Percentiles rank a stretch among this genome's conserved stretches.
These are phyloP conservation scores for Phytophthora crassamura DNA, from an alignment of 352 stramenopile genomes.

Conservation along the genomic window DNA sequence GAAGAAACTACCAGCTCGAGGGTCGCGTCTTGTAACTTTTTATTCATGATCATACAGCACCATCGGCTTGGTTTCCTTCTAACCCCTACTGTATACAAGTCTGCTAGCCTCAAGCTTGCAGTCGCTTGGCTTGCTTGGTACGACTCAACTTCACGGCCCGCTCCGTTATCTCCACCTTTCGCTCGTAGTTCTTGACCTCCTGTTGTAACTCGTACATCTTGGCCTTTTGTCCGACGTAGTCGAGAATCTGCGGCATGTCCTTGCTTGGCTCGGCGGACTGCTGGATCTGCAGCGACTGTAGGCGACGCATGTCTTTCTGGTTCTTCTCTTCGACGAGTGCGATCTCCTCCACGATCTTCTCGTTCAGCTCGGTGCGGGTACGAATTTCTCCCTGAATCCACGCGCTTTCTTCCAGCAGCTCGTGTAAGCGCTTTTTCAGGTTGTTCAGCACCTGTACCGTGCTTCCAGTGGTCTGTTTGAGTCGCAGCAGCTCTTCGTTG, in stretches of 20 bases:
- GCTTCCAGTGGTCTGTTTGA: slow-evolving; percentile 91
- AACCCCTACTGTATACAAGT: background rate
- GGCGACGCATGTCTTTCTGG: slow-evolving; percentile 62
- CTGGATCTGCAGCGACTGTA: slow-evolving; percentile 70
- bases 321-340: slow-evolving; percentile 73
- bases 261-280: slow-evolving; percentile 73
- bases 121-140: slow-evolving; percentile 31
- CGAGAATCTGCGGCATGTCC: slow-evolving; percentile 91
- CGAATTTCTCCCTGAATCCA: slow-evolving; percentile 88
- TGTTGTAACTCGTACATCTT: slow-evolving; percentile 90
- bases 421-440: slow-evolving; percentile 90
- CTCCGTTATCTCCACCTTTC: slow-evolving; percentile 94
- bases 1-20: background rate
- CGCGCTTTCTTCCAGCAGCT: slow-evolving; percentile 83
- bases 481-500: slow-evolving; percentile 93
- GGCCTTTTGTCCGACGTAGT: slow-evolving; percentile 92
- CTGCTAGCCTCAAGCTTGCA: slow-evolving; percentile 10
- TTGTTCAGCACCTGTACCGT: slow-evolving; percentile 93
- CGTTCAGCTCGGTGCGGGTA: slow-evolving; percentile 80
- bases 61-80: background rate
- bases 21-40: slow-evolving; percentile 13
- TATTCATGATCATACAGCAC: background rate
- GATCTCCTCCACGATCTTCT: slow-evolving; percentile 89
- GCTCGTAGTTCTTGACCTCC: slow-evolving; percentile 91
- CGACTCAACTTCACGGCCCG: slow-evolving; percentile 74